These are phyloP conservation scores for Puccinia polysora DNA, from an alignment of 1,284 basidiomycete species.

Conservation along the genomic window DNA sequence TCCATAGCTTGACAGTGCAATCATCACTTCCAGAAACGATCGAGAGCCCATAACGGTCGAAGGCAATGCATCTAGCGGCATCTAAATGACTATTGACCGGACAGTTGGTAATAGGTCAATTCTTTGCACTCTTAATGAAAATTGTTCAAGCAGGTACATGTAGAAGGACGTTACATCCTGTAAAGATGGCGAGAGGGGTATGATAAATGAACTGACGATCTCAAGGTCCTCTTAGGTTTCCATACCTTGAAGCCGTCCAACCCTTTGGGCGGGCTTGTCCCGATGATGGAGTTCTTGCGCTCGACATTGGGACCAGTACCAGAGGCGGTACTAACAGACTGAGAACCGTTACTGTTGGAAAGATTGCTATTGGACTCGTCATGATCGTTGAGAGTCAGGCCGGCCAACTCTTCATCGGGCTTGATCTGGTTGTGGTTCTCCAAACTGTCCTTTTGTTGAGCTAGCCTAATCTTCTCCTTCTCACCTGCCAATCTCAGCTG, in stretches of 20 bases:
- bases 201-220: slow-evolving; percentile 65
- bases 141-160: too few species aligned
- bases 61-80: slow-evolving; percentile 79
- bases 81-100: slow-evolving; percentile 93
- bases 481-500: slow-evolving; percentile 52
- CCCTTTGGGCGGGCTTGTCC: too few species aligned
- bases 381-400: slow-evolving; percentile 20
- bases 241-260: slow-evolving; percentile 61
- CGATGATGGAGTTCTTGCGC: background rate
- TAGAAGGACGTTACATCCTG: too few species aligned
- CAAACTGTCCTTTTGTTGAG: slow-evolving; percentile 49
- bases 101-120: too few species aligned
- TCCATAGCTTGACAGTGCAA: slow-evolving; percentile 92
- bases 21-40: slow-evolving; percentile 90
- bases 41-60: slow-evolving; percentile 75
- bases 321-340: background rate
- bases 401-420: slow-evolving; percentile 27
- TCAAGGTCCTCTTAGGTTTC: slow-evolving; percentile 74
- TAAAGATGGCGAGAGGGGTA: too few species aligned
- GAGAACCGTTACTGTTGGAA: background rate
- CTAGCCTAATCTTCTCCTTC: slow-evolving; percentile 27
- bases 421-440: slow-evolving; percentile 6
- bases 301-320: background rate
- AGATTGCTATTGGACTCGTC: background rate
- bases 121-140: too few species aligned